Evolutionary conservation across 345 rosid species (phyloP).

Genomic region (Euphorbia tirucalli): DNA sequence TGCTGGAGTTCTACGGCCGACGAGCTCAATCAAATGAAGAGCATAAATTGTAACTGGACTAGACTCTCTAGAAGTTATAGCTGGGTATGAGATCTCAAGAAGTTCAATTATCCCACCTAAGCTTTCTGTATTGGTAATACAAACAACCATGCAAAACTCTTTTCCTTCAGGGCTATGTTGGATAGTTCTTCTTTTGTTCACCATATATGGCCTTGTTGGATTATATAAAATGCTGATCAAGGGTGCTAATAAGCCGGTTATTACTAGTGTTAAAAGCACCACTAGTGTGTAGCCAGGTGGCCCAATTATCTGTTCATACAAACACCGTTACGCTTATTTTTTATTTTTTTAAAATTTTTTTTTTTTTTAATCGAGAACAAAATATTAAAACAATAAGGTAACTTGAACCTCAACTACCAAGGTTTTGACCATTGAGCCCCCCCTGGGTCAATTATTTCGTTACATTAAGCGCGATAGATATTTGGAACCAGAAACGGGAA

Average conservation of each 20-base stretch:
- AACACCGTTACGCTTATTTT: neutral
- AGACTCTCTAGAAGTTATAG: neutral
- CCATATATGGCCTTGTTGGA: constrained; percentile 66
- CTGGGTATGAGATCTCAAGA: constrained; percentile 23
- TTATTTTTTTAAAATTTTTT: too few relatives aligned
- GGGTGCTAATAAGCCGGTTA: constrained; percentile 41
- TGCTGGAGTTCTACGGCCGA: constrained; percentile 52
- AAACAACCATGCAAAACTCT: constrained; percentile 44
- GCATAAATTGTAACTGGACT: constrained; percentile 49
- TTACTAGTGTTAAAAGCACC: constrained; percentile 33
- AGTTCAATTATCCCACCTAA: constrained; percentile 46
- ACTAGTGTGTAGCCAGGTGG: constrained; percentile 39
- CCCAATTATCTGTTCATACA: constrained; percentile 33
- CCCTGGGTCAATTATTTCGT: too few relatives aligned
- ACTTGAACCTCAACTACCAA: too few relatives aligned
- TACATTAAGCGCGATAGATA: too few relatives aligned
- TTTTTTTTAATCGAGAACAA: too few relatives aligned
- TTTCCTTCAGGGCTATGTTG: constrained; percentile 54
- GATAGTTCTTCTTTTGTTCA: constrained; percentile 65
- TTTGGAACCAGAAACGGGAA: too few relatives aligned
- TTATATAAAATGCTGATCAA: constrained; percentile 59
- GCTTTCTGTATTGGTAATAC: constrained; percentile 44
- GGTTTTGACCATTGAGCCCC: too few relatives aligned
- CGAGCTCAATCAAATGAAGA: constrained; percentile 52
- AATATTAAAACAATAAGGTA: too few relatives aligned